Conservation (phyloP, 208 protist species). For the Trypanosoma theileri region DNA sequence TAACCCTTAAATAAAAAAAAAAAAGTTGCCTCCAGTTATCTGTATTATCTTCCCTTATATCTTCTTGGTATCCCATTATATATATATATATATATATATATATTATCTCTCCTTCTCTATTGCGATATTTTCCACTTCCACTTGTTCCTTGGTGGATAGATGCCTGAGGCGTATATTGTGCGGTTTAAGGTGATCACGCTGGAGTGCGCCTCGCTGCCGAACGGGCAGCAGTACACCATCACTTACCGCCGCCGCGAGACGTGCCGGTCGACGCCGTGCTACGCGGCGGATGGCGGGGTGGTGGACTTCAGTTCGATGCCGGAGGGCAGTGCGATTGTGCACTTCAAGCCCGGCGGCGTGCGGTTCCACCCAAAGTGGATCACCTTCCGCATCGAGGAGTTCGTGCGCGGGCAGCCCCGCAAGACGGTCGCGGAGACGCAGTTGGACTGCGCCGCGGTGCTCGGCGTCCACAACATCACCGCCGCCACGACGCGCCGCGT, state of each 20-base stretch:
- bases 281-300: constrained; percentile 50
- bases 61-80: no score
- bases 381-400: constrained; percentile 82
- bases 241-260: constrained; percentile 75
- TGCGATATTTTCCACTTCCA: constrained; percentile 9
- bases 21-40: no score
- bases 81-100: constrained; percentile 5
- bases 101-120: background rate
- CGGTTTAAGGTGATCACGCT: constrained; percentile 77
- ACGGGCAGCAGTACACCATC: constrained; percentile 80
- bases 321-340: constrained; percentile 72
- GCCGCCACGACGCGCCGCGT: constrained; percentile 33
- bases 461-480: constrained; percentile 31
- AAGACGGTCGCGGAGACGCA: constrained; percentile 66
- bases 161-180: constrained; percentile 65
- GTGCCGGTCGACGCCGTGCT: constrained; percentile 73
- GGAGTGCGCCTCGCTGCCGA: constrained; percentile 55
- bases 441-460: constrained; percentile 63
- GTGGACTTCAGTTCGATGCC: constrained; percentile 83
- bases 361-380: constrained; percentile 82
- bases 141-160: constrained; percentile 12
- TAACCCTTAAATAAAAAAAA: no score
- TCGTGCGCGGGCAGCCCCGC: constrained; percentile 62
- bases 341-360: constrained; percentile 67
- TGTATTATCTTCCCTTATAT: no score